Conservation (phyloP, 305 asterid species). For the Fraxinus ornus region DNA sequence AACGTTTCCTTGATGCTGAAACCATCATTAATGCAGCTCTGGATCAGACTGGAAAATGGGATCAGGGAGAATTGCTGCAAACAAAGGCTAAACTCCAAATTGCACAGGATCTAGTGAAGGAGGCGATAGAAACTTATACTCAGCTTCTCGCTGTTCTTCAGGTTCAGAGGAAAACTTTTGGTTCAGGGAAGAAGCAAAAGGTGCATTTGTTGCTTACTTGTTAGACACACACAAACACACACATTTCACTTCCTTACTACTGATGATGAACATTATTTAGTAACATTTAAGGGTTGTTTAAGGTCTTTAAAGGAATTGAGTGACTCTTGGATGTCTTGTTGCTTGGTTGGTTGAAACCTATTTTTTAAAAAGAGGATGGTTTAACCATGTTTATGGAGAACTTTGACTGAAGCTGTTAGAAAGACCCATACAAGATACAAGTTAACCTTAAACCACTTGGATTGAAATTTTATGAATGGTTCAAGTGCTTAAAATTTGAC, state of each 20-base stretch:
- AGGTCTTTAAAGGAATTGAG: neutral
- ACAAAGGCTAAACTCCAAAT: conserved; percentile 83
- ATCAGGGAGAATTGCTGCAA: conserved; percentile 73
- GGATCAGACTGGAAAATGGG: conserved; percentile 88
- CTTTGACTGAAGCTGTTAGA: conserved; percentile 4
- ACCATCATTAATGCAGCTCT: conserved; percentile 59
- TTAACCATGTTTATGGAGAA: conserved; percentile 4
- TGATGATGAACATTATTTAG: neutral
- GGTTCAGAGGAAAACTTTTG: conserved; percentile 66
- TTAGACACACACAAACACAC: neutral
- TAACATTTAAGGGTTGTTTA: neutral
- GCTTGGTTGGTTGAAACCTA: neutral
- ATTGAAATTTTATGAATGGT: neutral
- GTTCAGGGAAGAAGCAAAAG: conserved; percentile 44
- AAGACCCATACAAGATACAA: neutral
- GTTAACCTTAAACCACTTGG: neutral
- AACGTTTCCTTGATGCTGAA: conserved; percentile 64
- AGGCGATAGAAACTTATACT: conserved; percentile 69
- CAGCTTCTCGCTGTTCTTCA: conserved; percentile 78
- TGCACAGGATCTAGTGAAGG: conserved; percentile 66
- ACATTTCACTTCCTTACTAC: neutral
- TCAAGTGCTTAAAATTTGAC: neutral
- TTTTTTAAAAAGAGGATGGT: conserved; percentile 5
- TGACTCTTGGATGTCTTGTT: conserved; percentile 5
- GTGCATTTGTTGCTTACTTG: conserved; percentile 34